These are phyloP conservation scores for Hirschfeldia incana DNA, from an alignment of 345 rosid genomes.

Conservation along the genomic window DNA sequence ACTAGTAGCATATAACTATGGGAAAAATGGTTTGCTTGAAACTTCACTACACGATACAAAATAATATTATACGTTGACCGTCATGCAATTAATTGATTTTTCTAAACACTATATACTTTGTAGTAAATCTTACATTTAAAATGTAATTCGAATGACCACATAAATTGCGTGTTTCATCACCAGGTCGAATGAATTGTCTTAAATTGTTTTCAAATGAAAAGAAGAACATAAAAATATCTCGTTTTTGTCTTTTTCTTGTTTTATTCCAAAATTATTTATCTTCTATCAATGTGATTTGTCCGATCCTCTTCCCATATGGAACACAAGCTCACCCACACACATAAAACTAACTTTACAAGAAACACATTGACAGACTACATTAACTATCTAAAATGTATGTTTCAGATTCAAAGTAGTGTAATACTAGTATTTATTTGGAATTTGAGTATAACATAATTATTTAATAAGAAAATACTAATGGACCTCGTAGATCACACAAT, in stretches of 20 bases:
- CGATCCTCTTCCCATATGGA: slow-evolving; percentile 41
- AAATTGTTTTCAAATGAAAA: background rate
- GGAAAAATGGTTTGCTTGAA: background rate
- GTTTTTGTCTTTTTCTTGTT: slow-evolving; percentile 74
- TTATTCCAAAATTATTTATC: slow-evolving; percentile 59
- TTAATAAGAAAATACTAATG: background rate
- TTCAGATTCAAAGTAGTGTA: background rate
- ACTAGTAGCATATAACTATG: background rate
- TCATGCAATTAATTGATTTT: too few species aligned
- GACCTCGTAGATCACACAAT: background rate
- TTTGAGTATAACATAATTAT: slow-evolving; percentile 5
- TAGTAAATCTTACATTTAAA: slow-evolving; percentile 1
- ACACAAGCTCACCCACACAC: slow-evolving; percentile 52
- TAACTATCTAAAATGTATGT: background rate
- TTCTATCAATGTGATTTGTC: slow-evolving; percentile 57
- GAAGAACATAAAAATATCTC: slow-evolving; percentile 26
- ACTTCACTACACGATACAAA: background rate
- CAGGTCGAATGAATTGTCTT: slow-evolving; percentile 3
- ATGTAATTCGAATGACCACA: slow-evolving; percentile 3
- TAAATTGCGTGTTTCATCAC: slow-evolving; percentile 14
- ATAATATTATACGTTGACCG: slow-evolving; percentile 1
- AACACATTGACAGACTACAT: background rate
- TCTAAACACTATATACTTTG: background rate
- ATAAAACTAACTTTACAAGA: slow-evolving; percentile 35
- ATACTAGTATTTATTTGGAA: background rate